Percentiles rank a stretch among this genome's conserved stretches.
These are phyloP conservation scores for Vicia villosa DNA, from an alignment of 306 rosid species.

Conservation along the genomic window DNA sequence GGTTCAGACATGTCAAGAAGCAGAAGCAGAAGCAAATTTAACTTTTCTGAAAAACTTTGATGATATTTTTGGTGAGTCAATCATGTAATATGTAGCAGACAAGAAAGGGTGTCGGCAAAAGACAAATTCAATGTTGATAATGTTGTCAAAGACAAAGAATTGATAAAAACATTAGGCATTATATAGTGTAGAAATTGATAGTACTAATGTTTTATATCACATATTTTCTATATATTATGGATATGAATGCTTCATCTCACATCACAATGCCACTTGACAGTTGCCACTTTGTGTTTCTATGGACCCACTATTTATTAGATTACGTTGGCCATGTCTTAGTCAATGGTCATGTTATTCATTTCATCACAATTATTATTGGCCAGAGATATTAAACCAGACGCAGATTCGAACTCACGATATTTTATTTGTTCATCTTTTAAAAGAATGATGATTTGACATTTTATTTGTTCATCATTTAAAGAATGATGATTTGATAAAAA, in stretches of 20 bases:
- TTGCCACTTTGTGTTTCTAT: not conserved
- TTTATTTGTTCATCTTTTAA: no score
- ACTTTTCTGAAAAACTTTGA: not conserved
- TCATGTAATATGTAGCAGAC: slow-evolving; percentile 22
- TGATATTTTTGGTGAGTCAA: not conserved
- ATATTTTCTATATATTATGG: not conserved
- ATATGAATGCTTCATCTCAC: not conserved
- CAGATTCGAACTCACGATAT: no score
- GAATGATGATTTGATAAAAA: no score
- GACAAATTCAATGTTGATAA: slow-evolving; percentile 17
- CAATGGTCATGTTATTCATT: not conserved
- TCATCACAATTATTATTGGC: not conserved
- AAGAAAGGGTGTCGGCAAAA: slow-evolving; percentile 28
- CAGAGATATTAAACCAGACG: no score
- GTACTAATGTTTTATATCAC: not conserved
- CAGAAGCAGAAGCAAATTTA: not conserved
- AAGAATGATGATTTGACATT: no score
- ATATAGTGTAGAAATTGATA: not conserved
- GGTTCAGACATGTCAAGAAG: slow-evolving; percentile 57
- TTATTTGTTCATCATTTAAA: no score
- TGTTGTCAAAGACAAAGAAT: not conserved
- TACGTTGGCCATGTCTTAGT: not conserved
- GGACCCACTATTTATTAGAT: slow-evolving; percentile 16
- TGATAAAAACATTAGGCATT: no score
- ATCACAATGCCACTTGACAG: not conserved